phyloP scores from a whole-genome alignment of 345 rosid species.

The Eucalyptus microcorys region DNA sequence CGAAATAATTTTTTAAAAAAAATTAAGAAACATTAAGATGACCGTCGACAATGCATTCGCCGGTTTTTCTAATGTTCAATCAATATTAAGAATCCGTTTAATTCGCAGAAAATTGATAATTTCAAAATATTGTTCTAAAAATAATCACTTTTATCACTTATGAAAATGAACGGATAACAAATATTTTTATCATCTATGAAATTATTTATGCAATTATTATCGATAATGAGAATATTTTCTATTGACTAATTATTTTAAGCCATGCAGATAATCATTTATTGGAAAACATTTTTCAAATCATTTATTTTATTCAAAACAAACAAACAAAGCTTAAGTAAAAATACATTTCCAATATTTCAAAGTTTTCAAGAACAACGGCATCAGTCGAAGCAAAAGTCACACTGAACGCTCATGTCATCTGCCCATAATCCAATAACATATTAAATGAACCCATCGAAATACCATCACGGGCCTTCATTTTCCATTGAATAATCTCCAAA shows the following conservation, averaged over 20 bases:
- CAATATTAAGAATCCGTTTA: no score
- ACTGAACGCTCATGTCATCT: neutral
- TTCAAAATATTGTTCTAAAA: no score
- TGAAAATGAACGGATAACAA: fast-evolving
- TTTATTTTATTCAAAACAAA: neutral
- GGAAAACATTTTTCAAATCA: fast-evolving
- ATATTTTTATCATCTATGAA: no score
- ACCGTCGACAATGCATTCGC: neutral
- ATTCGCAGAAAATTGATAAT: no score
- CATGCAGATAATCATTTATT: fast-evolving
- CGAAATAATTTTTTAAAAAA: neutral
- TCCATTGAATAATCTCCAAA: neutral
- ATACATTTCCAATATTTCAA: neutral
- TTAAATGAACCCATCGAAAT: neutral
- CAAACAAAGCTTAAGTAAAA: neutral
- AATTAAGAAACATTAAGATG: neutral
- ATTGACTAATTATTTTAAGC: no score
- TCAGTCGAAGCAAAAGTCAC: neutral
- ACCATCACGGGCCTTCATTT: neutral
- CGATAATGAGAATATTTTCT: no score
- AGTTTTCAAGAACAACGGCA: no score
- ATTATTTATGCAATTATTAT: no score
- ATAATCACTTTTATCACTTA: no score
- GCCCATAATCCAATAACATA: neutral
- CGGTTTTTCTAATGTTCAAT: no score